Conservation (phyloP, 2,329 filamentous ascomycete genomes). For the Fusarium pininemorale region DNA sequence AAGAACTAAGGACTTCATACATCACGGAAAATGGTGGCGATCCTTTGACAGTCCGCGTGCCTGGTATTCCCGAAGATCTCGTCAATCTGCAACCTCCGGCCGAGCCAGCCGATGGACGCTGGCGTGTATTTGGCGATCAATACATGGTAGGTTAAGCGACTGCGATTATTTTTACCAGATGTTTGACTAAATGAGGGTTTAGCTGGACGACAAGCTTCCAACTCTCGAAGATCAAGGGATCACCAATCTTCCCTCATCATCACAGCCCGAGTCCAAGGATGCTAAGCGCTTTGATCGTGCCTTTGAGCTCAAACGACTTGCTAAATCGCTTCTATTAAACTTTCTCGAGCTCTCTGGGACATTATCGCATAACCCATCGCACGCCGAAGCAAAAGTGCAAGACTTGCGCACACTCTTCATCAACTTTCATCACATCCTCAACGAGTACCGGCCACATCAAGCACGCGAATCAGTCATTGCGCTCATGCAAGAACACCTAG, state of each 20-base stretch:
- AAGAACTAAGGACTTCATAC: conserved; percentile 53
- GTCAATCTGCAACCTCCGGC: conserved; percentile 82
- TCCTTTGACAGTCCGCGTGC: conserved; percentile 47
- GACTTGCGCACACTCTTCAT: conserved; percentile 85
- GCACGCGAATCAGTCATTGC: conserved; percentile 86
- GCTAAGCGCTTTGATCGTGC: conserved; percentile 69
- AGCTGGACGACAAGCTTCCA: conserved; percentile 70
- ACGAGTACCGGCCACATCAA: conserved; percentile 94
- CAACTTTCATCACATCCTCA: conserved; percentile 93
- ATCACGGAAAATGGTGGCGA: conserved; percentile 45
- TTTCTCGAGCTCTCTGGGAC: conserved; percentile 83
- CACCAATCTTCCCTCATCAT: conserved; percentile 66
- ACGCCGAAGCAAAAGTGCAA: conserved; percentile 75
- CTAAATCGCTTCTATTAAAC: conserved; percentile 86
- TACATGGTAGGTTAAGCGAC: conserved; percentile 60
- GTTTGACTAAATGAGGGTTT: conserved; percentile 1
- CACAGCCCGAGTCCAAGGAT: conserved; percentile 54
- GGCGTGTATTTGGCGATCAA: conserved; percentile 76
- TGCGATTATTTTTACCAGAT: not conserved
- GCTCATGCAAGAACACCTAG: conserved; percentile 87
- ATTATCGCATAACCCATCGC: conserved; percentile 42
- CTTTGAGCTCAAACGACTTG: conserved; percentile 77
- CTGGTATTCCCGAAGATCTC: conserved; percentile 74
- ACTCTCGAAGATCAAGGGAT: conserved; percentile 76
- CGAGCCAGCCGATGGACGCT: conserved; percentile 75